Evolutionary conservation across 2,329 filamentous ascomycete genomes (phyloP), one percentile per base, ranked within the genome.

Genomic region (Epicoccum sorghinum): DNA sequence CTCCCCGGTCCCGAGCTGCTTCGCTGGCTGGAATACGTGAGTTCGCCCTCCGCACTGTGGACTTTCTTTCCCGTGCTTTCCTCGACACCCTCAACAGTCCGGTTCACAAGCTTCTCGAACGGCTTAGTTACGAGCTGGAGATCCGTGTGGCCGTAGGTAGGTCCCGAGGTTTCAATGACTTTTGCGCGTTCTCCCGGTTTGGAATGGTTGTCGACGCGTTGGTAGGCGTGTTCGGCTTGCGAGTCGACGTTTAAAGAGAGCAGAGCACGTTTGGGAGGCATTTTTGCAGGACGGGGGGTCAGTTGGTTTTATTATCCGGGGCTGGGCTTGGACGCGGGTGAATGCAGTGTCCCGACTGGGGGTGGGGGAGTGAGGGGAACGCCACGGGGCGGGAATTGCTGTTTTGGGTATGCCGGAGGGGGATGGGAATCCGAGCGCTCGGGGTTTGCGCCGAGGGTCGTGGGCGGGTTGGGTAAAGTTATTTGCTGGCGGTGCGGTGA

Each of bases 171-270:
- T 41, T 76, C 70, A 36, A 75, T 43, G 32, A 72, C 62, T 57
- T 71, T 75, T 30, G 70, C 65, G 47, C 69, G 66, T 47, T 73
- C 71, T 45, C 64, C 65, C 37, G 62, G 58, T 39, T 67, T 73
- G 33, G 65, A 72, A 36, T 75, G 70, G 55, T 76, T 62, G 37
- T 70, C 62, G 49, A 76, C 65, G 52, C 72, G 71, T 38, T 75
- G 68, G 60, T 71, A 70, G 14, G 77, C 64, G 58, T 75, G 70
- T 29, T 76, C 69, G 23, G 72, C 65, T 61, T 77, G 68, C 18
- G 74, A 75, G 51, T 75, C 68, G 55, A 78, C 62, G 47, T 74
- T 75, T 10, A 77, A 71, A 0, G 70, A 71, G 58, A 77, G 70
- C 48, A 77, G 49, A 4, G 69, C 65, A 54, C 71, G 68, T 46